These are phyloP conservation scores for Piper betle DNA, from an alignment of 164 flowering plant species.

Conservation along the genomic window DNA sequence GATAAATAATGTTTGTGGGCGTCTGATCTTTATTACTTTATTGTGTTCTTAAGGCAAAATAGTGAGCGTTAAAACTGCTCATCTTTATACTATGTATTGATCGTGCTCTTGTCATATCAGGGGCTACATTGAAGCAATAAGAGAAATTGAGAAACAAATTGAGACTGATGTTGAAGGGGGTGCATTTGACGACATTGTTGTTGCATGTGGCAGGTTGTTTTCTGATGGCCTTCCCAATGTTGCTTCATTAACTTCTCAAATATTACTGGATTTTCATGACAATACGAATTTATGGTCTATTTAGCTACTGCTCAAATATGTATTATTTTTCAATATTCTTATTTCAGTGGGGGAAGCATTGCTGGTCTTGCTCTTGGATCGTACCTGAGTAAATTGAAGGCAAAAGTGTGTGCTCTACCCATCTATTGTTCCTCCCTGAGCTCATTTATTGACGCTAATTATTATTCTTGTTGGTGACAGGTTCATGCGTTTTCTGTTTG, in stretches of 20 bases:
- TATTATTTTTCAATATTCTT: not conserved
- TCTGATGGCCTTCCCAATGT: not conserved
- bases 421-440: not conserved
- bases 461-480: conserved; percentile 17
- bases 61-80: too few relatives aligned
- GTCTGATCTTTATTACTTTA: too few relatives aligned
- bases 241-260: not conserved
- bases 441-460: not conserved
- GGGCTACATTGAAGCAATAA: conserved; percentile 85
- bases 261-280: too few relatives aligned
- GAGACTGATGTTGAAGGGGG: conserved; percentile 11
- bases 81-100: too few relatives aligned
- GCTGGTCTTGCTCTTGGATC: conserved; percentile 91
- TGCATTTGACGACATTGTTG: conserved; percentile 72
- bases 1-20: too few relatives aligned
- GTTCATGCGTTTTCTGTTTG: conserved; percentile 87
- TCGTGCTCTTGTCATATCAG: conserved; percentile 17
- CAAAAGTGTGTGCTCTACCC: conserved; percentile 45
- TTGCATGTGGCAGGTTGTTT: conserved; percentile 83
- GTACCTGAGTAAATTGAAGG: conserved; percentile 52
- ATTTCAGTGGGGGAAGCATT: conserved; percentile 72
- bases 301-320: not conserved
- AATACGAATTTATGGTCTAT: not conserved
- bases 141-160: conserved; percentile 75
- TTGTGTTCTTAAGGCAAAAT: too few relatives aligned